These are phyloP conservation scores for Juglanconis juglandina DNA, from an alignment of 2,329 filamentous ascomycete genomes.

Conservation along the genomic window DNA sequence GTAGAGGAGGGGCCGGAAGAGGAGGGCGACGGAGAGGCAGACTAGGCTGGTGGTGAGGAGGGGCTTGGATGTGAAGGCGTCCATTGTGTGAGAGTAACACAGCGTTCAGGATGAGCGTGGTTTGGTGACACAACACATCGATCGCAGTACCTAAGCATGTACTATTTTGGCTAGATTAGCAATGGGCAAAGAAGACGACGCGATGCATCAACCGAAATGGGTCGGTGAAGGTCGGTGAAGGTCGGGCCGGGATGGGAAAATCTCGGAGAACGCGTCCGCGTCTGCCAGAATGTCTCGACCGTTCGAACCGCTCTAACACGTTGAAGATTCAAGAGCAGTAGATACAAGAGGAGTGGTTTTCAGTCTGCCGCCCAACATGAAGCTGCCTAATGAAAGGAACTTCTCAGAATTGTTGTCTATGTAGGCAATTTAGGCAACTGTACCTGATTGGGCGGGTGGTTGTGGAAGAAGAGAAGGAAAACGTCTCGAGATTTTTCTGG, in stretches of 20 bases:
- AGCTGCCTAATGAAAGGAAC: constrained; percentile 54
- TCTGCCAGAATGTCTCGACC: constrained; percentile 61
- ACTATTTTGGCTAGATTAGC: too few species aligned
- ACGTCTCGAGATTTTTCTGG: constrained; percentile 6
- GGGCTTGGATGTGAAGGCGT: background rate
- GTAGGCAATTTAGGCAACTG: constrained; percentile 28
- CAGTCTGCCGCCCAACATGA: constrained; percentile 60
- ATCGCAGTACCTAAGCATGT: too few species aligned
- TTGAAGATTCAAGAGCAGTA: constrained; percentile 74
- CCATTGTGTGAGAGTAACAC: background rate
- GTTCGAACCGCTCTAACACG: constrained; percentile 82
- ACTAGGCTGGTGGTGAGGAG: background rate
- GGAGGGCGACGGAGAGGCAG: constrained; percentile 6
- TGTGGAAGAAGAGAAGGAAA: constrained; percentile 20
- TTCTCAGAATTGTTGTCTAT: constrained; percentile 32
- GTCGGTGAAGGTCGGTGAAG: background rate
- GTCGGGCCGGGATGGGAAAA: background rate
- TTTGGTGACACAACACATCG: too few species aligned
- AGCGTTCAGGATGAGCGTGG: too few species aligned
- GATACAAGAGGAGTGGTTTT: constrained; percentile 67
- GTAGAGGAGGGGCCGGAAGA: background rate
- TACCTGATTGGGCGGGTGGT: constrained; percentile 37
- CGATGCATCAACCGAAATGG: too few species aligned
- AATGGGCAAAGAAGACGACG: too few species aligned
- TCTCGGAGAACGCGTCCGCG: background rate